Evolutionary conservation across 148 eudicot species (phyloP), one percentile per base, ranked within the genome.

Genomic region (Rhododendron henanense): DNA sequence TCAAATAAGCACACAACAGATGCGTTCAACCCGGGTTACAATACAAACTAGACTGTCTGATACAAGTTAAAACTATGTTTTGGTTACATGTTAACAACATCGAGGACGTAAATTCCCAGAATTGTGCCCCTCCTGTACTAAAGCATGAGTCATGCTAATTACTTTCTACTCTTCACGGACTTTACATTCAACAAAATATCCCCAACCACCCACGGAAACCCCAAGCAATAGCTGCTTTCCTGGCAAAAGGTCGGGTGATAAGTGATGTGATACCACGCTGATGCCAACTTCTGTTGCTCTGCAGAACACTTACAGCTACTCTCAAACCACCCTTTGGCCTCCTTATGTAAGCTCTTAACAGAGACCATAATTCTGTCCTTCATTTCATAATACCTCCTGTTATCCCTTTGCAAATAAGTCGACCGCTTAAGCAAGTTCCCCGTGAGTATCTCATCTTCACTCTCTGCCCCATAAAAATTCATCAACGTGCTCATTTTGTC

Each of bases 211-310:
- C 99, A 97, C 0, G 99, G 99, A 87, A 97, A 97, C 18, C 99
- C 91, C 82, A 97, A 83, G 88, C 98, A 97, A 65, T 93, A 90
- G 31, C 55, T 79, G 57, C 98, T 92, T 85, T 88, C 95, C 33
- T 91, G 83, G 47, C 90, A 90, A 47, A 92, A 90, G 65, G 88
- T 85, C 3, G 94, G 93, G 84, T 95, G 96, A 84, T 96, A 96
- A 39, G 98, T 90, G 16, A 96, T 96, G 79, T 94, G 89, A 87
- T 96, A 96, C 99, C 99, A 96, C 35, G 99, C 99, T 1, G 99
- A 92, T 1, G 99, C 98, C 96, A 96, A 50, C 87, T 87, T 91
- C 87, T 87, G 87, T 33, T 90, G 88, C 39, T 94, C 94, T 18
- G 85, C 53, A 47, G 16, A 31, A 5, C 19, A 84, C 31, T 69